These are phyloP conservation scores for Pecoramyces ruminantium DNA, from an alignment of 192 early-diverging fungal genomes.

Conservation along the genomic window DNA sequence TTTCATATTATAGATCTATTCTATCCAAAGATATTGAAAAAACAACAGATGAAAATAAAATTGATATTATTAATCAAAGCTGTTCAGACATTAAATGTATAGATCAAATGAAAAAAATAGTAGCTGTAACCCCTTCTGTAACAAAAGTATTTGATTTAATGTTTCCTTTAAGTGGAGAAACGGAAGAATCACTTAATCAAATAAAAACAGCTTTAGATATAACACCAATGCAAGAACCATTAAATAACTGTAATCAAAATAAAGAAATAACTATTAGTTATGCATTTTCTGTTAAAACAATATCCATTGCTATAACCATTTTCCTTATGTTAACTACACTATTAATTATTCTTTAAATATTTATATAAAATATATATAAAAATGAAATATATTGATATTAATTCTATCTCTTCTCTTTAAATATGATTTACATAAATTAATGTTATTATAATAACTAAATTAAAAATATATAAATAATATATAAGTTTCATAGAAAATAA, in stretches of 20 bases:
- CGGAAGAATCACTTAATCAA: background rate
- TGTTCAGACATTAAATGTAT: background rate
- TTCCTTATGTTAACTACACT: too few relatives aligned
- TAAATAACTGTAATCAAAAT: background rate
- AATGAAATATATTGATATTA: too few relatives aligned
- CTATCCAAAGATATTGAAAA: background rate
- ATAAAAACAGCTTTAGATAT: background rate
- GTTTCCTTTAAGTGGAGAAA: background rate
- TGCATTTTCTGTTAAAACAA: too few relatives aligned
- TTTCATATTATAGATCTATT: background rate
- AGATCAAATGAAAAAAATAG: background rate
- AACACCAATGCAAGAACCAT: background rate
- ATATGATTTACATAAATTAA: too few relatives aligned
- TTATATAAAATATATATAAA: too few relatives aligned
- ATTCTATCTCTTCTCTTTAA: too few relatives aligned
- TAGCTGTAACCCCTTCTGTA: background rate
- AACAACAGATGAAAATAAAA: background rate
- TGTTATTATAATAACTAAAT: too few relatives aligned
- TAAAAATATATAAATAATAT: too few relatives aligned
- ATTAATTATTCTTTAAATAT: too few relatives aligned
- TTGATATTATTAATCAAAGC: background rate
- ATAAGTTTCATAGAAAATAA: too few relatives aligned
- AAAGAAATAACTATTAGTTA: too few relatives aligned
- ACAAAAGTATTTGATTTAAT: background rate
- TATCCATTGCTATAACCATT: too few relatives aligned